A percentile compares a stretch with the other conserved stretches of the same genome.
Conservation (phyloP, 805 yeast species). For the Cyberlindnera euphorbiiphila region DNA sequence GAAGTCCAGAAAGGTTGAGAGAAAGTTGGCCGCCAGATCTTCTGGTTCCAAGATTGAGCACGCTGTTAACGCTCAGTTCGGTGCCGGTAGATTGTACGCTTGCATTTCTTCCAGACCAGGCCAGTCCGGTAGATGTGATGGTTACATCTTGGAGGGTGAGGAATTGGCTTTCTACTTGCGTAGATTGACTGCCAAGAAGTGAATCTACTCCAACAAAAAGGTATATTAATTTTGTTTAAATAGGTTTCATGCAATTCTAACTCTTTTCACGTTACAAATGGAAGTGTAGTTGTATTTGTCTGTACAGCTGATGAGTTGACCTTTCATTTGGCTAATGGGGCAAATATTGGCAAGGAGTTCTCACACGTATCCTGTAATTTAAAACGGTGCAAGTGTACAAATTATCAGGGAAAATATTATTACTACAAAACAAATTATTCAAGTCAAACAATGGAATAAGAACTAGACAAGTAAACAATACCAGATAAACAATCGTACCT, state of each 20-base stretch:
- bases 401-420: too few relatives aligned
- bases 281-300: constrained; percentile 6
- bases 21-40: constrained; percentile 93
- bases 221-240: constrained; percentile 15
- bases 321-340: too few relatives aligned
- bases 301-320: too few relatives aligned
- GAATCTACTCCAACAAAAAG: constrained; percentile 32
- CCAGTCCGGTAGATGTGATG: constrained; percentile 99
- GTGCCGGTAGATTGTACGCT: constrained; percentile 99
- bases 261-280: constrained; percentile 23
- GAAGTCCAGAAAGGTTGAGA: constrained; percentile 77
- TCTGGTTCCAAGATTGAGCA: constrained; percentile 78
- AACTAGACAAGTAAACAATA: too few relatives aligned
- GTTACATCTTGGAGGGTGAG: constrained; percentile 99
- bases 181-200: constrained; percentile 99
- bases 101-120: constrained; percentile 99
- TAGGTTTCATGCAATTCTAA: constrained; percentile 24
- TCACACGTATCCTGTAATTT: too few relatives aligned
- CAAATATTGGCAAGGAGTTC: too few relatives aligned
- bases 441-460: too few relatives aligned
- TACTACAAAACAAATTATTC: too few relatives aligned
- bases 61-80: constrained; percentile 94
- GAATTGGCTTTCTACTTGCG: constrained; percentile 99
- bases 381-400: too few relatives aligned
- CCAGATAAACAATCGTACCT: too few relatives aligned